Evolutionary conservation across 176 grass and related monocot species (phyloP).

Genomic region (Cymbopogon citratus): DNA sequence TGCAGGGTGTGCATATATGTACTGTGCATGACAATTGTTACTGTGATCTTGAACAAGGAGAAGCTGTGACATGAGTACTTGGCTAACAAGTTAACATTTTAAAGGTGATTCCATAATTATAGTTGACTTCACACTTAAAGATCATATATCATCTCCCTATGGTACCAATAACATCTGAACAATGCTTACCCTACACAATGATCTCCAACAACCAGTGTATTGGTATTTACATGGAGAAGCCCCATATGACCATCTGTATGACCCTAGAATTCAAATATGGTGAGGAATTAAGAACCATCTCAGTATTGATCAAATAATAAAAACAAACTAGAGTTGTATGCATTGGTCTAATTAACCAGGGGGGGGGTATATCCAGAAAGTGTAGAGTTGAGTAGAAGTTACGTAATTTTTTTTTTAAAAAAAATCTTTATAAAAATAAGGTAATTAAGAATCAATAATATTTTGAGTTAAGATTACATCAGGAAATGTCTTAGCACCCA

Average conservation of each 20-base stretch:
- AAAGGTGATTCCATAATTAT: not conserved
- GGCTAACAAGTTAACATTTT: not conserved
- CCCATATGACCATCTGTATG: constrained; percentile 94
- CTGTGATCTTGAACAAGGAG: not conserved
- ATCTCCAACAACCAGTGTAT: constrained; percentile 84
- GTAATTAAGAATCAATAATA: not conserved
- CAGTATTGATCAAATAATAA: not conserved
- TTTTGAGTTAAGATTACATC: constrained; percentile 1
- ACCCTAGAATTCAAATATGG: constrained; percentile 46
- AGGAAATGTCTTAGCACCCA: not conserved
- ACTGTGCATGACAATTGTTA: not conserved
- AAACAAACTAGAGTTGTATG: not conserved
- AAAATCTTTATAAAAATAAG: not conserved
- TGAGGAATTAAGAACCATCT: not conserved
- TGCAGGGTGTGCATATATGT: not conserved
- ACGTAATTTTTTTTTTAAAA: too few species aligned
- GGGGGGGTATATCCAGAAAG: not conserved
- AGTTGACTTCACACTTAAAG: not conserved
- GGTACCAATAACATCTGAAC: not conserved
- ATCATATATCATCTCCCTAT: constrained; percentile 1
- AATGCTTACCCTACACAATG: constrained; percentile 95
- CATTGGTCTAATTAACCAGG: not conserved
- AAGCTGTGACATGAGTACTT: not conserved
- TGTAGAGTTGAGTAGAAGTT: not conserved
- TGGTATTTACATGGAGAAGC: constrained; percentile 71